Evolutionary conservation across 2,329 filamentous ascomycete genomes (phyloP).

Genomic region (Colletotrichum lini): DNA sequence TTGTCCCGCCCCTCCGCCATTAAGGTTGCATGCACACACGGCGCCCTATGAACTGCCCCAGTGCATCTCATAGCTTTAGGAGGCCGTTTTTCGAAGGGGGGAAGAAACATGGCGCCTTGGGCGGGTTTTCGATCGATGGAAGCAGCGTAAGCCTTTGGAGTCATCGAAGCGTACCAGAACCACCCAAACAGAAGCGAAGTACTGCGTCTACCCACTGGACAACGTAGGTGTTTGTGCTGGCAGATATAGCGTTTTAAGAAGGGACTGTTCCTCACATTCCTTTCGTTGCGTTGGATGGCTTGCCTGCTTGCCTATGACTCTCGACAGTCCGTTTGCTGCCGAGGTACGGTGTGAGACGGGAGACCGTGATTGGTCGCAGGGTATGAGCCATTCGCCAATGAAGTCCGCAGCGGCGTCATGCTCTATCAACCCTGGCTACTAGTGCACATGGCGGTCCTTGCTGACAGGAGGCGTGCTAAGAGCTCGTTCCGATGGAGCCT

Average conservation of each 20-base stretch:
- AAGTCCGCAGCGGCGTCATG: conserved; percentile 6
- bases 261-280: not conserved
- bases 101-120: not conserved
- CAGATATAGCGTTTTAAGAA: not conserved
- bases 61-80: not conserved
- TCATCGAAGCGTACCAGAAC: not conserved
- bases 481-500: conserved; percentile 38
- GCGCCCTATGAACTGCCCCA: not conserved
- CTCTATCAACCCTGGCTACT: conserved; percentile 18
- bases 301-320: not conserved
- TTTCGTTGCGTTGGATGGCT: conserved; percentile 5
- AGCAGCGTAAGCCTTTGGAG: not conserved
- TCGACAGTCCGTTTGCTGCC: conserved; percentile 31
- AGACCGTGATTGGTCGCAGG: conserved; percentile 17
- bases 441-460: conserved; percentile 21
- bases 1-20: conserved; percentile 25
- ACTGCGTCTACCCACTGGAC: not conserved
- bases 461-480: conserved; percentile 35
- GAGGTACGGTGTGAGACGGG: conserved; percentile 23
- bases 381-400: conserved; percentile 13
- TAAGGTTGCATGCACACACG: conserved; percentile 35
- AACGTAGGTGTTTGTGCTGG: not conserved
- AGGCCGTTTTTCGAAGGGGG: not conserved
- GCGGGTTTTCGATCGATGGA: not conserved
- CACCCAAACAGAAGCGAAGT: not conserved